phyloP scores from a whole-genome alignment of 2,329 filamentous ascomycete genomes.

The Pseudogymnoascus sp. region DNA sequence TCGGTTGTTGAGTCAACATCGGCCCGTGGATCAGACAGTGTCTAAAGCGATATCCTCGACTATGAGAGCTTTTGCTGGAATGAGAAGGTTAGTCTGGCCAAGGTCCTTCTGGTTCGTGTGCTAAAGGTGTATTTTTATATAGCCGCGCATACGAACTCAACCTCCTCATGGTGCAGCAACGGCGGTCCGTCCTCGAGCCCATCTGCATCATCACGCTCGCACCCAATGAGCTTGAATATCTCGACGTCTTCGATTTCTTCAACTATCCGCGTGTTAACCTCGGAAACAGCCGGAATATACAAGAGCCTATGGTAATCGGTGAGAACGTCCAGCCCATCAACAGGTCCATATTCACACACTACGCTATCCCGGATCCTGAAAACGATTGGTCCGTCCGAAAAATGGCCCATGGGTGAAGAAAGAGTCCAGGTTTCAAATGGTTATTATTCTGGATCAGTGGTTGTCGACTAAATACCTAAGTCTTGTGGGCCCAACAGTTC shows the following conservation, averaged over 20 bases:
- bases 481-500: too few species aligned
- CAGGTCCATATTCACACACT: neutral
- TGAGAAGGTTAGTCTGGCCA: constrained; percentile 38
- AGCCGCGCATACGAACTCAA: constrained; percentile 84
- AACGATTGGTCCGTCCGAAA: neutral
- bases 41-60: constrained; percentile 39
- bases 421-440: too few species aligned
- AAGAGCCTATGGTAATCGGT: neutral
- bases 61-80: constrained; percentile 80
- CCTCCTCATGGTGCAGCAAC: constrained; percentile 74
- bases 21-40: too few species aligned
- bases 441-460: too few species aligned
- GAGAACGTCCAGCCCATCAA: neutral
- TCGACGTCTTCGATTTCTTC: constrained; percentile 93
- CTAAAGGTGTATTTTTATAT: constrained; percentile 32
- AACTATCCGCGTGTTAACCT: constrained; percentile 59
- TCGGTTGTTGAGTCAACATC: too few species aligned
- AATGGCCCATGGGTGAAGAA: too few species aligned
- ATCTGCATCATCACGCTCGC: constrained; percentile 57
- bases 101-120: too few species aligned
- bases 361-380: neutral
- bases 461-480: too few species aligned
- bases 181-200: constrained; percentile 22
- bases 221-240: constrained; percentile 76
- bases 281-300: neutral